Conservation (phyloP, 2,329 filamentous ascomycete species). For the Diaporthe velutina region DNA sequence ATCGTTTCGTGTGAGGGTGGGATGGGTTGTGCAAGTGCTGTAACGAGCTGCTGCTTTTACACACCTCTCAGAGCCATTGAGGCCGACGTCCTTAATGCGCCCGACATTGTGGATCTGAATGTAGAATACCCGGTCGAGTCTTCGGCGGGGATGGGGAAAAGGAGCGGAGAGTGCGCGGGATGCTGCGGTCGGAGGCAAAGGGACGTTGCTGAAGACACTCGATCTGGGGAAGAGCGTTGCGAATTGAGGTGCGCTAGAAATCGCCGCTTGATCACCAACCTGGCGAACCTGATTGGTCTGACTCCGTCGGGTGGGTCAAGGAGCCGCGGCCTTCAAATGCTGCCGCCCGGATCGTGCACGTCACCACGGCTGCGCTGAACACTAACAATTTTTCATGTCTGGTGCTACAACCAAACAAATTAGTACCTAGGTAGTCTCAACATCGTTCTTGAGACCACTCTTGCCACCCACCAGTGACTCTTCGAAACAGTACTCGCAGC, state of each 20-base stretch:
- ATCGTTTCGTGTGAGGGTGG: neutral
- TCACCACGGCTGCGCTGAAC: slow-evolving; percentile 25
- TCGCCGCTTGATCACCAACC: slow-evolving; percentile 38
- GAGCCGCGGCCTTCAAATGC: slow-evolving; percentile 8
- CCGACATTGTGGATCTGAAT: slow-evolving; percentile 56
- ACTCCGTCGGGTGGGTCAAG: neutral
- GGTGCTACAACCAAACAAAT: neutral
- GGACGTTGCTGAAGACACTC: neutral
- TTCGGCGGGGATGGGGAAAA: neutral
- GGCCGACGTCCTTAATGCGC: slow-evolving; percentile 63
- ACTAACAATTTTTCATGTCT: slow-evolving; percentile 12
- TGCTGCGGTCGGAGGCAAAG: neutral
- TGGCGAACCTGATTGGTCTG: slow-evolving; percentile 35
- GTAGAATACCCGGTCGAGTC: neutral
- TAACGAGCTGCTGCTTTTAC: slow-evolving; percentile 42
- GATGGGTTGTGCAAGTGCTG: slow-evolving; percentile 1
- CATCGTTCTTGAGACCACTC: too few species aligned
- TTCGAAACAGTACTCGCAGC: too few species aligned
- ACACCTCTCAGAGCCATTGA: slow-evolving; percentile 66
- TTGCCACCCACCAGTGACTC: neutral
- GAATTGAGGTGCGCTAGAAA: slow-evolving; percentile 33
- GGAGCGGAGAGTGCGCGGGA: slow-evolving; percentile 15
- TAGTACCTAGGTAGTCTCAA: too few species aligned
- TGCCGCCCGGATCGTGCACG: slow-evolving; percentile 27
- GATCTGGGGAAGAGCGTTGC: slow-evolving; percentile 6